phyloP scores from a whole-genome alignment of 179 eudicot species.

The Gypsophila paniculata region DNA sequence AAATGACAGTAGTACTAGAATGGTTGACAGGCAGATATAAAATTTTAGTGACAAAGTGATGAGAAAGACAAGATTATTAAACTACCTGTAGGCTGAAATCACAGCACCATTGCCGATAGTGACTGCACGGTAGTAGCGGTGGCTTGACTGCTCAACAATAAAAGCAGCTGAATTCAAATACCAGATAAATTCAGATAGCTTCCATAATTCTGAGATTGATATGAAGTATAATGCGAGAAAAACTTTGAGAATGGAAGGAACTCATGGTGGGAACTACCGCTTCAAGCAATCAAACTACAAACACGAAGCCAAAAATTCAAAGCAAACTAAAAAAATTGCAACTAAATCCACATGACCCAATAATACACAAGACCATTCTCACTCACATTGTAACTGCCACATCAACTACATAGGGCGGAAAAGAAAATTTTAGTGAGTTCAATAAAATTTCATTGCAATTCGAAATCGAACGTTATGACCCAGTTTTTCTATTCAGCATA shows the following conservation, averaged over 20 bases:
- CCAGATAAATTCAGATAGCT: slow-evolving; percentile 64
- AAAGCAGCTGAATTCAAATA: slow-evolving; percentile 94
- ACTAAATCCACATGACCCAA: neutral
- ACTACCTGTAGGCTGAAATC: slow-evolving; percentile 87
- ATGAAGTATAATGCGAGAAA: neutral
- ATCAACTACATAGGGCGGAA: neutral
- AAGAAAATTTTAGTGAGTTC: neutral
- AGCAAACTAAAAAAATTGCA: neutral
- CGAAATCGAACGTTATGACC: too few relatives aligned
- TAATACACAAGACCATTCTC: neutral
- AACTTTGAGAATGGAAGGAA: neutral
- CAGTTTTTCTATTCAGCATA: too few relatives aligned
- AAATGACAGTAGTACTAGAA: neutral
- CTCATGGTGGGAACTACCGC: neutral
- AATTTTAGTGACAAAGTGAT: neutral
- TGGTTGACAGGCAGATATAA: neutral
- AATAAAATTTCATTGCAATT: too few relatives aligned
- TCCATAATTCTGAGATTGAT: slow-evolving; percentile 21
- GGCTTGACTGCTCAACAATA: slow-evolving; percentile 99
- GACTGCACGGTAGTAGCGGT: slow-evolving; percentile 78
- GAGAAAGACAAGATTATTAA: slow-evolving; percentile 1
- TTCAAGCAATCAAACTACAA: slow-evolving; percentile 1
- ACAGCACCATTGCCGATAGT: slow-evolving; percentile 83
- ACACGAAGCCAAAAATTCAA: neutral
- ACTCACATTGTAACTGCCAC: neutral